A percentile compares a stretch with the other conserved stretches of the same genome.
phyloP scores from a whole-genome alignment of 2,329 filamentous ascomycete genomes.

The Aspergillus pseudotamarii region DNA sequence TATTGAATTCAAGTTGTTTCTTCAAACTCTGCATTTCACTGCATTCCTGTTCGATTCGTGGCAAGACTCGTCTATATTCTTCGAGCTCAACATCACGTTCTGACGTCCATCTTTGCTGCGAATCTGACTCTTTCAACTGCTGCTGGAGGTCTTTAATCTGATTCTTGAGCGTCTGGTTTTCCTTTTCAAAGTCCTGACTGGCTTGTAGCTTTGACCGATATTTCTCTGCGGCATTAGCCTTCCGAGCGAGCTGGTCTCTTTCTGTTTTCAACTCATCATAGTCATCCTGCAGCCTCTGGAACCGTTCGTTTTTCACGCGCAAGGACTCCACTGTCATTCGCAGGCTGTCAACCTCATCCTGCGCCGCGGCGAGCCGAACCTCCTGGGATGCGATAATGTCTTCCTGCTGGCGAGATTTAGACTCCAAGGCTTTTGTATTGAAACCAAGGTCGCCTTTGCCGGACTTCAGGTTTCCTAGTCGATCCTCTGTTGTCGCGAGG shows the following conservation, averaged over 20 bases:
- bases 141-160: constrained; percentile 51
- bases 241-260: constrained; percentile 48
- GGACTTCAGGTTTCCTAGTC: constrained; percentile 55
- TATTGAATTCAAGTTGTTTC: constrained; percentile 53
- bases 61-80: constrained; percentile 49
- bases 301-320: constrained; percentile 48
- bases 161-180: constrained; percentile 49
- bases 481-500: constrained; percentile 51
- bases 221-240: constrained; percentile 53
- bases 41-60: constrained; percentile 52
- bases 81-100: constrained; percentile 47
- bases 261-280: constrained; percentile 54
- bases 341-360: constrained; percentile 48
- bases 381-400: constrained; percentile 73
- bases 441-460: constrained; percentile 52
- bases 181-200: constrained; percentile 52
- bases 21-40: constrained; percentile 52
- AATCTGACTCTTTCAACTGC: constrained; percentile 49
- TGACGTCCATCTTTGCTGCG: constrained; percentile 42
- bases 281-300: constrained; percentile 52
- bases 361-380: constrained; percentile 60
- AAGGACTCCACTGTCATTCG: constrained; percentile 49
- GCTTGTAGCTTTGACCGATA: constrained; percentile 54
- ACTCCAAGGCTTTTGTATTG: constrained; percentile 47
- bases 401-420: constrained; percentile 64